Evolutionary conservation across 2,329 filamentous ascomycete genomes (phyloP).

Genomic region (Orbilia oligospora): DNA sequence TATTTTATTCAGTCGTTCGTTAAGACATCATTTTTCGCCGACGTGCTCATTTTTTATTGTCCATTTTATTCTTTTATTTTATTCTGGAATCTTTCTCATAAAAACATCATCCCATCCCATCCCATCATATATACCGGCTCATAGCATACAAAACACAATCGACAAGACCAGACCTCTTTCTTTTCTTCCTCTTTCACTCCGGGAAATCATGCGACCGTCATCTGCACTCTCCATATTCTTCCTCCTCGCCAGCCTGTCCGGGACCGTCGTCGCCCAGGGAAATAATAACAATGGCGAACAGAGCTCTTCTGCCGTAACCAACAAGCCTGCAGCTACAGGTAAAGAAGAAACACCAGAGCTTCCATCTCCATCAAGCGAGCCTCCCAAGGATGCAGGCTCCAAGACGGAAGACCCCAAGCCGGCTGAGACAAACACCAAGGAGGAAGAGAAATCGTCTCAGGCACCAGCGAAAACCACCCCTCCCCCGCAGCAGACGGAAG

Average conservation of each 20-base stretch:
- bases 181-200: not conserved
- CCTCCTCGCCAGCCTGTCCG: constrained; percentile 48
- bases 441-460: not conserved
- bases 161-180: not conserved
- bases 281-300: constrained; percentile 33
- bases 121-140: not conserved
- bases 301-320: constrained; percentile 20
- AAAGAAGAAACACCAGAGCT: not conserved
- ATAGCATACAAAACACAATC: not conserved
- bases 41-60: too few relatives aligned
- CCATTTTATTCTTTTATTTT: too few relatives aligned
- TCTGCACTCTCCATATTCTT: constrained; percentile 42
- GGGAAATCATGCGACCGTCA: constrained; percentile 53
- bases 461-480: constrained; percentile 11
- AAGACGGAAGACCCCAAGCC: constrained; percentile 4
- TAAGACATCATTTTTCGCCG: too few relatives aligned
- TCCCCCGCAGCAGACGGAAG: constrained; percentile 23
- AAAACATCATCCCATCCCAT: not conserved
- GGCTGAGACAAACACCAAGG: not conserved
- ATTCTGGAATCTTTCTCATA: not conserved
- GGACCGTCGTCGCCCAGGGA: constrained; percentile 47
- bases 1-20: not conserved
- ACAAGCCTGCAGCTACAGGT: constrained; percentile 2
- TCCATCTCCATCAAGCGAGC: not conserved
- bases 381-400: not conserved